Conservation (phyloP, 140 eudicot species). For the Flaveria floridana region DNA sequence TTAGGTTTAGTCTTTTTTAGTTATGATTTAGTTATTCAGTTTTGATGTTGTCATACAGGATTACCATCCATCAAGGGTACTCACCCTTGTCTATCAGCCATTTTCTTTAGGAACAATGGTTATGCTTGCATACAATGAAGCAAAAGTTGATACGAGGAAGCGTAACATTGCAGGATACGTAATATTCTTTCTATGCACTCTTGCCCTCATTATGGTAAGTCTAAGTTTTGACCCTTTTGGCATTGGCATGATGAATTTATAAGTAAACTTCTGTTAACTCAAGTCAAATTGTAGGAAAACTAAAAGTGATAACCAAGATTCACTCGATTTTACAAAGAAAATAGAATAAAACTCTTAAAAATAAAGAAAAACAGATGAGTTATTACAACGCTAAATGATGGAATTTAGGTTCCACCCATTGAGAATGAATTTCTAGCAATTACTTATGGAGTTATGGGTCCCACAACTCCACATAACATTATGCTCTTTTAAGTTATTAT, state of each 20-base stretch:
- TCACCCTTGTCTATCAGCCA: slow-evolving; percentile 64
- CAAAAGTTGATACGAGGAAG: neutral
- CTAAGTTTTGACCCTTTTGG: neutral
- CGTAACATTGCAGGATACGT: slow-evolving; percentile 40
- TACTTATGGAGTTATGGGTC: no score
- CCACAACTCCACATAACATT: no score
- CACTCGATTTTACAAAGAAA: no score
- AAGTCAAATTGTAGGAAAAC: no score
- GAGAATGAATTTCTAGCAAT: no score
- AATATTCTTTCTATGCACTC: slow-evolving; percentile 45
- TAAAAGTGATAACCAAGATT: no score
- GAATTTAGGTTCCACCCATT: no score
- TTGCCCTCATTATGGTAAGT: slow-evolving; percentile 46
- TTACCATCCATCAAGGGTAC: slow-evolving; percentile 69
- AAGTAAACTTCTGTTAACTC: no score
- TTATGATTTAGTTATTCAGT: neutral
- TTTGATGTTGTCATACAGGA: slow-evolving; percentile 27
- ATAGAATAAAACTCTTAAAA: no score
- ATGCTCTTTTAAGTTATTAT: no score
- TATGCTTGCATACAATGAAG: neutral
- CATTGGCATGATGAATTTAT: neutral
- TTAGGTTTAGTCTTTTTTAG: neutral
- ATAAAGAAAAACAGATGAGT: no score
- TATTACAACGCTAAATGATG: no score
- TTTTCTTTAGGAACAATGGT: slow-evolving; percentile 48